Evolutionary conservation across 176 grass and related monocot species (phyloP), one percentile per base, ranked within the genome.

Genomic region (Carex scoparia): DNA sequence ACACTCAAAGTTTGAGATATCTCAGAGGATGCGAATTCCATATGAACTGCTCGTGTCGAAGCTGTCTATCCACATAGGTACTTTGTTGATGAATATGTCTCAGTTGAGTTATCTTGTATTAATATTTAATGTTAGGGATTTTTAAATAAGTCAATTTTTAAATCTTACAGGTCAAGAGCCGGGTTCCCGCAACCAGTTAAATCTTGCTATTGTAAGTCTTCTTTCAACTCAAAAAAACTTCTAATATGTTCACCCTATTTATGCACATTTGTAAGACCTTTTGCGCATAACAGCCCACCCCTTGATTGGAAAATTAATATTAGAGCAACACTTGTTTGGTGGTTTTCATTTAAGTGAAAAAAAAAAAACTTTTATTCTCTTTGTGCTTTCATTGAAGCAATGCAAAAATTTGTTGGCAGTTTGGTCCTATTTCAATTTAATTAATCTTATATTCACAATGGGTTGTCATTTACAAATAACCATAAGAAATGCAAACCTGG

Each of bases 181-280:
- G 87, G 86, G 51, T 78, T 90, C n/a, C 4, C 58, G 55, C 31
- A 94, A 65, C 84, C 95, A 93, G 63, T 59, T 98, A 81, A 98
- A 93, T 86, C 91, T 94, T 94, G 92, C 89, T 65, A 90, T 98
- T 79, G 95, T 98, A 85, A 93, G 91, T 82, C 46, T 6, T 82
- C 37, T 44, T 82, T 82, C 11, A 42, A 82, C 44, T 82, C 18
- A 27, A 82, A 54, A 76, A 28, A 11, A 55, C 49, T 46, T 75
- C 3, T 48, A 48, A 48, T 48, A 65, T 65, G 30, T 65, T 27
- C 62, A 31, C 10, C 62, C 62, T 27, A 23, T 23, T 65, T 12
- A 65, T 65, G 7, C 7, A 65, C 27, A 27, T 46, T 46, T 65
- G 23, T 65, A 27, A 30, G 10, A 68, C 32, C 16, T 32, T 68